Percentiles rank a stretch among this genome's conserved stretches.
Evolutionary conservation across 352 stramenopile species (phyloP).

Genomic region (Globisporangium sylvaticum): DNA sequence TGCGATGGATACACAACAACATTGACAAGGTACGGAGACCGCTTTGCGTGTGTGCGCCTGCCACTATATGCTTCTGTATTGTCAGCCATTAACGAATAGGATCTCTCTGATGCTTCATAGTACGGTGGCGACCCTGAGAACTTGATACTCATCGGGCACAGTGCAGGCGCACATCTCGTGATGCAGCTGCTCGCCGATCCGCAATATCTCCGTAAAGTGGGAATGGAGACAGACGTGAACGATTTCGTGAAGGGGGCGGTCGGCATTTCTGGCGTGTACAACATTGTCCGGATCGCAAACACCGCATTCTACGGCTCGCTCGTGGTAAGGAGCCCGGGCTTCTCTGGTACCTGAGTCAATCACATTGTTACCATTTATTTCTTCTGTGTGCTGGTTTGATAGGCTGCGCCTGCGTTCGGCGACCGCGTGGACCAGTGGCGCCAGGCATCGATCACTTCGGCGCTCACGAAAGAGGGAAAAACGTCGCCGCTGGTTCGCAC

Average conservation of each 20-base stretch:
- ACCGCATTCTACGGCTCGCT: slow-evolving; percentile 64
- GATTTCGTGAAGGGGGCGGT: slow-evolving; percentile 50
- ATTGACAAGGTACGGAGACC: slow-evolving; percentile 47
- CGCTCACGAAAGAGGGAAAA: slow-evolving; percentile 32
- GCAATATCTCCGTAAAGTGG: slow-evolving; percentile 36
- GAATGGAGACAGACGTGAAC: slow-evolving; percentile 28
- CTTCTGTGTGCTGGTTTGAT: neutral
- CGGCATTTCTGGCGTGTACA: slow-evolving; percentile 83
- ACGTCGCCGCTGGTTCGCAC: slow-evolving; percentile 44
- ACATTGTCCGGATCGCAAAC: slow-evolving; percentile 79
- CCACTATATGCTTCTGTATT: neutral
- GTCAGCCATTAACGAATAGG: neutral
- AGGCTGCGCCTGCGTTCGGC: slow-evolving; percentile 66
- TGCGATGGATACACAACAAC: slow-evolving; percentile 63
- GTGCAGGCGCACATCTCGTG: slow-evolving; percentile 71
- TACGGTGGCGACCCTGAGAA: slow-evolving; percentile 65
- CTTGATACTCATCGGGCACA: slow-evolving; percentile 68
- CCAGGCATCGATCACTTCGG: slow-evolving; percentile 58
- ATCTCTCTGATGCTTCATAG: slow-evolving; percentile 17
- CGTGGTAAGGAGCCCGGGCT: slow-evolving; percentile 18
- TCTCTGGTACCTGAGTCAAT: no score
- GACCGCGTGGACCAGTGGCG: slow-evolving; percentile 60
- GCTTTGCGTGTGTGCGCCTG: neutral
- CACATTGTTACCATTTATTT: no score
- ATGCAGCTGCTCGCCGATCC: slow-evolving; percentile 67